These are phyloP conservation scores for Plasmopara viticola DNA, from an alignment of 352 stramenopile genomes.

Conservation along the genomic window DNA sequence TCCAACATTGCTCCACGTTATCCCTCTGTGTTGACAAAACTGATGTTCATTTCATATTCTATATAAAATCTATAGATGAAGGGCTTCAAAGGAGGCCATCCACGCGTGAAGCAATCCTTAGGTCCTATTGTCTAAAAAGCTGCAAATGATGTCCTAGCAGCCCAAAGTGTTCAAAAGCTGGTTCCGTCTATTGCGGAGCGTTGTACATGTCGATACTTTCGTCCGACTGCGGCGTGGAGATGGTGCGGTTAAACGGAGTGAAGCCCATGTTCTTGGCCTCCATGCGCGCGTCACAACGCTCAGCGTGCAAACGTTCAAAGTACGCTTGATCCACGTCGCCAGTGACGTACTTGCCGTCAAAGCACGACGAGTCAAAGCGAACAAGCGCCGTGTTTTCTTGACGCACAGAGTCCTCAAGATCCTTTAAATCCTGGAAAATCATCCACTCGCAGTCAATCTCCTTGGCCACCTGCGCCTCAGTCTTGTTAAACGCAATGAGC, in stretches of 20 bases:
- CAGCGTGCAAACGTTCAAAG: slow-evolving; percentile 72
- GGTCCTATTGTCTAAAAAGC: slow-evolving; percentile 1
- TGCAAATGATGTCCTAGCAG: slow-evolving; percentile 5
- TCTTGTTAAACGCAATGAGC: slow-evolving; percentile 95
- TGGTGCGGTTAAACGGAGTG: slow-evolving; percentile 65
- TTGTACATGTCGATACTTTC: slow-evolving; percentile 89
- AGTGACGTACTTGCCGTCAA: slow-evolving; percentile 96
- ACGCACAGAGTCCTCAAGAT: slow-evolving; percentile 87
- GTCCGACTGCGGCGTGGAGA: slow-evolving; percentile 72
- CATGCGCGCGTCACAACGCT: slow-evolving; percentile 79
- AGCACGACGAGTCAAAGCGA: slow-evolving; percentile 95
- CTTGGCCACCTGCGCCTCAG: slow-evolving; percentile 91
- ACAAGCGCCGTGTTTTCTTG: slow-evolving; percentile 64
- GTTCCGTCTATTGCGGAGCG: slow-evolving; percentile 54
- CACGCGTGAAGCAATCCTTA: slow-evolving; percentile 10
- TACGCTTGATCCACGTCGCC: slow-evolving; percentile 85
- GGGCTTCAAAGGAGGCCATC: slow-evolving; percentile 3
- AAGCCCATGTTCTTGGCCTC: slow-evolving; percentile 81
- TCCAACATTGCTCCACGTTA: slow-evolving; percentile 1
- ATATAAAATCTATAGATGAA: slow-evolving; percentile 30
- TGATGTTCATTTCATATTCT: slow-evolving; percentile 32
- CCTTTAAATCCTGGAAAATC: slow-evolving; percentile 89
- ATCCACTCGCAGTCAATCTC: slow-evolving; percentile 95
- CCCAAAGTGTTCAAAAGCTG: slow-evolving; percentile 3
- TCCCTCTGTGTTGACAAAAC: slow-evolving; percentile 12